Base-by-base conservation (phyloP, 768 basidiomycete genomes). In the Agrocybe chaxingu region DNA sequence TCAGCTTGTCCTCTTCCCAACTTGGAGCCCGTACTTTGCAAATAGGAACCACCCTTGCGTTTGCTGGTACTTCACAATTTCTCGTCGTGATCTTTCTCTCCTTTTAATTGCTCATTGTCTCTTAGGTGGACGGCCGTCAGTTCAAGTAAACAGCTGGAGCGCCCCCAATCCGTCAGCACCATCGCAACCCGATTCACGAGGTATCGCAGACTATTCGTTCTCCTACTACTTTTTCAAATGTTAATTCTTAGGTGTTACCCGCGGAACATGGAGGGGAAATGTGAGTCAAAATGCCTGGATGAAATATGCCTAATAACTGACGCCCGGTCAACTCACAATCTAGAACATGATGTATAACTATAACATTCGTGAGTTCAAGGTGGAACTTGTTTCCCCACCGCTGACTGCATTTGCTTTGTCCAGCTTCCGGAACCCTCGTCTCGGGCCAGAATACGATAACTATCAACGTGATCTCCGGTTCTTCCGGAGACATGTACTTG, bases 201-300 rank as follows among this genome's bases (percentile, higher is more conserved):
- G 66, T 62, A 19, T 42, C 44, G 41, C 2, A 24, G 6, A 29
- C 36, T 3, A 32, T 32, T 38, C 7, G n/a, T 19, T 38, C 19
- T 30, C 35, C 32, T 24, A 8, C 42, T 3, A 13, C 9, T 24
- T 40, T 1, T 43, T 12, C n/a, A 34, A 33, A 47, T 29, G 44
- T 31, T 2, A 30, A 24, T 24, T 38, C 47, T 9, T 47, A 65
- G 65, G 68, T 48, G 66, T 70, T 4, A 71, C 68, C 29, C 68
- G 70, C 30, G 70, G 69, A 29, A 67, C 67, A 10, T 71, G 65
- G 64, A 56, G 70, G 52, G 69, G 70, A 51, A 68, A 71, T 52
- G 67, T 68, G 52, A 58, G 64, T 57, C 7, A 31, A 18, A 34
- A 34, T 48, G 9, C 34, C 40, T 36, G 1, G 4, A 29, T 1